Evolutionary conservation across 306 rosid species (phyloP), one percentile per base, ranked within the genome.

Genomic region (Pueraria montana): DNA sequence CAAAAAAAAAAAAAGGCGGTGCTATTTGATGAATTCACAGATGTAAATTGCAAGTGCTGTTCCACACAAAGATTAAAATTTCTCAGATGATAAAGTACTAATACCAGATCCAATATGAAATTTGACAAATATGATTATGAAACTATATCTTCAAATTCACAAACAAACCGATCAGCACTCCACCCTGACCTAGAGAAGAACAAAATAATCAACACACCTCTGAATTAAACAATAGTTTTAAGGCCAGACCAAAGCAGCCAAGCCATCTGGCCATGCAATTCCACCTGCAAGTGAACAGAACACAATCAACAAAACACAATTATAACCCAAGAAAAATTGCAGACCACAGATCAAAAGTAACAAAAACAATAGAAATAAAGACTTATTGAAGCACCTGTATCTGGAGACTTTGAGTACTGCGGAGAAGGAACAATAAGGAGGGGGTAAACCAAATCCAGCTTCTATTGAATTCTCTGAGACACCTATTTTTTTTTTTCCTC

Each of bases 131-230:
- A 85, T 86, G 83, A 83, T 81, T 88, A 84, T 86, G 85, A 86
- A 91, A 83, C 85, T 89, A 83, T 91, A 88, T 83, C 78, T 82
- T 77, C 88, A 84, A 78, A 76, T 83, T 88, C 93, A 90, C 89
- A 93, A 91, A 87, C 94, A 91, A 89, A 90, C 89, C 58, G 83
- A 88, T 83, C 74, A 89, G 38, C 92, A 91, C 87, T 86, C 91
- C 87, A 87, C 86, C 88, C 86, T 88, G 88, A 86, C 84, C 83
- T 62, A 91, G 68, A 84, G 87, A 87, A 84, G 88, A 89, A 87
- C 89, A 84, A 87, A 87, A 81, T 84, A 90, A 87, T 90, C 97
- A 89, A 89, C 95, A 95, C 93, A 89, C 90, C 96, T 95, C 92
- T 83, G 83, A 89, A 90, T 86, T 63, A 84, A 93, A 89, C 87